Conservation (phyloP, 176 grass and related monocot species). For the Oryza meyeriana region DNA sequence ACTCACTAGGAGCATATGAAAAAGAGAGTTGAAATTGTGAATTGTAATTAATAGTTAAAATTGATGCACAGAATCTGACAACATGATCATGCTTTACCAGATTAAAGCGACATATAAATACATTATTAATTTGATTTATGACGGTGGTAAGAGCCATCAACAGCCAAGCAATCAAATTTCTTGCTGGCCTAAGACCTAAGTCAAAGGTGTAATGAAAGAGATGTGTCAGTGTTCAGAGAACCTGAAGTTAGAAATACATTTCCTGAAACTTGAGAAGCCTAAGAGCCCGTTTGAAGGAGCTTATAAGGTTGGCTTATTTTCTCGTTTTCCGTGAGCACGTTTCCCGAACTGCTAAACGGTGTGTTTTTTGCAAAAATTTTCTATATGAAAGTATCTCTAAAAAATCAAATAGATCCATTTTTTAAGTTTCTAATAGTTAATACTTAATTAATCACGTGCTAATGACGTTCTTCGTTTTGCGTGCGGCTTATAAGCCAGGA, state of each 20-base stretch:
- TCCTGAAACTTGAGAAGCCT: neutral
- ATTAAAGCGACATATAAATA: constrained; percentile 14
- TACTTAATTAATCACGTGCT: too few species aligned
- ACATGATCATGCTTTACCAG: constrained; percentile 12
- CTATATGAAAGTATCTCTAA: too few species aligned
- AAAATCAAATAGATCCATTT: too few species aligned
- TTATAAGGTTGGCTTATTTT: too few species aligned
- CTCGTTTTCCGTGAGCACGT: too few species aligned
- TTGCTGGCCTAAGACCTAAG: neutral
- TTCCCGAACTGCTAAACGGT: too few species aligned
- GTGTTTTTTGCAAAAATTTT: too few species aligned
- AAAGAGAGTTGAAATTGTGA: neutral
- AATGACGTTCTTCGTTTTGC: too few species aligned
- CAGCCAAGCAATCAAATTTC: neutral
- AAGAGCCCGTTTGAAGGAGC: neutral
- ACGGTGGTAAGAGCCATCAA: neutral
- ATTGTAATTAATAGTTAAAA: neutral
- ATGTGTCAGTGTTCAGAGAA: neutral
- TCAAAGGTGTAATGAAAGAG: constrained; percentile 10
- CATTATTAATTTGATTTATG: neutral
- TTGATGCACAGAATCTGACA: neutral
- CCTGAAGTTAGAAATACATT: constrained; percentile 15
- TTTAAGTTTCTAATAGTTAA: too few species aligned
- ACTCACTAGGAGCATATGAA: constrained; percentile 9
- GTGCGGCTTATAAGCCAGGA: too few species aligned